phyloP scores from a whole-genome alignment of 2,329 filamentous ascomycete genomes.

The Thyridium curvatum region DNA sequence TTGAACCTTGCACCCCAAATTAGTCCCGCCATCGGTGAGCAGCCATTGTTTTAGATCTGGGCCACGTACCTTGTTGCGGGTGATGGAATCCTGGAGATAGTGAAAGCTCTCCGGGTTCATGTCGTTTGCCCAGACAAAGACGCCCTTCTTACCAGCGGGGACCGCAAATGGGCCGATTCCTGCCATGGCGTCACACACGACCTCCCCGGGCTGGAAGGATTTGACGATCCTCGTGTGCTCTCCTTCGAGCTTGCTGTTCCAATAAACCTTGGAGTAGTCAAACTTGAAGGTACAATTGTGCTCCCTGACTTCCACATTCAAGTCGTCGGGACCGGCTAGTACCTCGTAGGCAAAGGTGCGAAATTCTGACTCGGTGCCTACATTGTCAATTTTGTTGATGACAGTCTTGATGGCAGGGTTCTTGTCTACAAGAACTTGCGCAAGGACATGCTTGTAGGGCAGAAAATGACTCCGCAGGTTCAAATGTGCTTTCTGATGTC shows the following conservation, averaged over 20 bases:
- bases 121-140: constrained; percentile 96
- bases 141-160: constrained; percentile 80
- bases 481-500: constrained; percentile 60
- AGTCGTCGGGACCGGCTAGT: constrained; percentile 71
- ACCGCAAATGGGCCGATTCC: constrained; percentile 94
- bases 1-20: too few relatives aligned
- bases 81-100: constrained; percentile 63
- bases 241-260: constrained; percentile 86
- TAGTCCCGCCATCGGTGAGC: not conserved
- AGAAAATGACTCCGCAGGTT: constrained; percentile 81
- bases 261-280: constrained; percentile 95
- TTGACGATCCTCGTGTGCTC: constrained; percentile 79
- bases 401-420: constrained; percentile 77
- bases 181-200: constrained; percentile 94
- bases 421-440: constrained; percentile 82
- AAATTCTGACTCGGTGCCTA: constrained; percentile 79
- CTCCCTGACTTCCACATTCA: constrained; percentile 79
- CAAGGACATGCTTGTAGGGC: constrained; percentile 82
- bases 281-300: constrained; percentile 83
- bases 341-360: constrained; percentile 92
- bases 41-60: not conserved
- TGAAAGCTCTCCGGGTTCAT: constrained; percentile 85
- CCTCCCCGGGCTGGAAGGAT: constrained; percentile 75
- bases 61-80: constrained; percentile 66
- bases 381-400: constrained; percentile 91